Evolutionary conservation across 2,329 filamentous ascomycete species (phyloP).

Genomic region (Cercospora zeina): DNA sequence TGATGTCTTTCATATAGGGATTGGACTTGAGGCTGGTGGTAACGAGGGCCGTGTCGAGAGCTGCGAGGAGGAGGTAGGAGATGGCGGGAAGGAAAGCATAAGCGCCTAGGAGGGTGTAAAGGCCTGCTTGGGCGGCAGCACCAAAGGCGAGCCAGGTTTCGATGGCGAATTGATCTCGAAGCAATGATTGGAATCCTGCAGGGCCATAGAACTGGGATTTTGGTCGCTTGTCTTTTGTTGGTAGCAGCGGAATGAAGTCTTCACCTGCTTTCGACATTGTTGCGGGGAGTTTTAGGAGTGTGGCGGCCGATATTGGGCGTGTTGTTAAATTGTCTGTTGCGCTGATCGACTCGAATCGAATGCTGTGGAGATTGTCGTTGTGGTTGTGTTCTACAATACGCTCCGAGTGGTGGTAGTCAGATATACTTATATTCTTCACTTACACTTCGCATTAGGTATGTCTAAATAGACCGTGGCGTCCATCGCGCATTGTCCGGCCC

Average conservation of each 20-base stretch:
- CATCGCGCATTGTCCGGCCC: neutral
- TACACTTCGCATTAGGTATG: neutral
- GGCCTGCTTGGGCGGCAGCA: slow-evolving; percentile 42
- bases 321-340: too few species aligned
- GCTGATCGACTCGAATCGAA: too few species aligned
- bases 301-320: too few species aligned
- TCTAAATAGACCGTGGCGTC: neutral
- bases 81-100: slow-evolving; percentile 42
- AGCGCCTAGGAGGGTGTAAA: slow-evolving; percentile 41
- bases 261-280: slow-evolving; percentile 15
- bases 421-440: neutral
- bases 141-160: slow-evolving; percentile 48
- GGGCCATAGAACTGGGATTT: slow-evolving; percentile 22
- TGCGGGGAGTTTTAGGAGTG: too few species aligned
- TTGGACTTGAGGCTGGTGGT: slow-evolving; percentile 42
- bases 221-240: slow-evolving; percentile 21
- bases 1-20: slow-evolving; percentile 41
- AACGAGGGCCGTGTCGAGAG: slow-evolving; percentile 41
- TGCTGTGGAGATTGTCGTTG: neutral
- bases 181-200: slow-evolving; percentile 20
- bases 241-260: slow-evolving; percentile 24
- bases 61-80: slow-evolving; percentile 40
- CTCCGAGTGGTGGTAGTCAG: neutral
- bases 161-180: slow-evolving; percentile 44
- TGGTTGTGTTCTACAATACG: neutral